Percentiles rank a stretch among this genome's conserved stretches.
Conservation (phyloP, 2,329 filamentous ascomycete species). For the Verticillium klebahnii region DNA sequence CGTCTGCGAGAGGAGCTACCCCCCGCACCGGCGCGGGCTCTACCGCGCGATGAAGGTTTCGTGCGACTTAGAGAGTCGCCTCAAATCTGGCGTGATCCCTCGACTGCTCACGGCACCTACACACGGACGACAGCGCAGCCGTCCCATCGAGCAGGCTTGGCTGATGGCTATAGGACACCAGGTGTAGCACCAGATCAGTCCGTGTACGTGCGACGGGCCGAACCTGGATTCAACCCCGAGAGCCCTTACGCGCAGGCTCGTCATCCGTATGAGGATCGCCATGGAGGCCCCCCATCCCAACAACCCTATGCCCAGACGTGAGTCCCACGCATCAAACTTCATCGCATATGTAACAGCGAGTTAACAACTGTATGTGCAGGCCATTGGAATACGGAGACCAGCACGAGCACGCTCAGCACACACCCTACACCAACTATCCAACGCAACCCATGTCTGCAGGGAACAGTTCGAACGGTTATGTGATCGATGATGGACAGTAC, state of each 20-base stretch:
- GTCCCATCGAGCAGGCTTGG: background rate
- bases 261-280: background rate
- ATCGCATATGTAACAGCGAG: no score
- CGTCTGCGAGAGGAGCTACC: background rate
- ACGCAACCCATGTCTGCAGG: background rate
- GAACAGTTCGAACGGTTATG: background rate
- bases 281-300: background rate
- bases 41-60: background rate
- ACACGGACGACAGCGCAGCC: background rate
- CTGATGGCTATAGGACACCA: no score
- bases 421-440: background rate
- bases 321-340: background rate
- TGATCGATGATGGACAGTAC: background rate
- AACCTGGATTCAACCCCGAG: background rate
- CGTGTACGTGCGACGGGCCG: background rate
- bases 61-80: conserved; percentile 1
- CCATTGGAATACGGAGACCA: background rate
- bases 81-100: background rate
- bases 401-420: background rate
- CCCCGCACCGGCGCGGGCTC: background rate
- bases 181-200: background rate
- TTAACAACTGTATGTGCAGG: background rate
- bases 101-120: no score
- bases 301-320: background rate
- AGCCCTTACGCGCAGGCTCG: background rate